Conservation (phyloP, 2,329 filamentous ascomycete genomes). For the Colletotrichum destructivum region DNA sequence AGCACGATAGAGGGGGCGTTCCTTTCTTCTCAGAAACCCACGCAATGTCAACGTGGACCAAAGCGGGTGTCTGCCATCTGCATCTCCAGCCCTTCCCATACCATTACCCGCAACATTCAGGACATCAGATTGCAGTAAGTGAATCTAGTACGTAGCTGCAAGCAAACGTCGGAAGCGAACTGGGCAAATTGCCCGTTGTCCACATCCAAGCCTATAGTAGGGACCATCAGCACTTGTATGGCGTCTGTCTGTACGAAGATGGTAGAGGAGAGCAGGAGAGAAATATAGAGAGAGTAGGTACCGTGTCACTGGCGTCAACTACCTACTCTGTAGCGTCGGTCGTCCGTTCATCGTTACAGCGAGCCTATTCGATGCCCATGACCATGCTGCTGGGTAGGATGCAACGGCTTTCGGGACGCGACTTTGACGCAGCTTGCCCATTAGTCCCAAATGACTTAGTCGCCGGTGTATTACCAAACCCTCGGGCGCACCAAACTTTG, state of each 20-base stretch:
- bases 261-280: too few relatives aligned
- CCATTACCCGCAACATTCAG: background rate
- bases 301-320: background rate
- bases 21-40: background rate
- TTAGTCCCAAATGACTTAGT: constrained; percentile 21
- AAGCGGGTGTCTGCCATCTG: background rate
- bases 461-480: constrained; percentile 29
- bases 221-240: background rate
- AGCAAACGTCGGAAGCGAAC: background rate
- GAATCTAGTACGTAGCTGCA: background rate
- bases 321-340: constrained; percentile 1
- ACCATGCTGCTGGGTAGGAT: constrained; percentile 3
- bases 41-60: background rate
- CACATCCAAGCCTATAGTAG: background rate
- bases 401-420: constrained; percentile 26
- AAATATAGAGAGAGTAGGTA: background rate
- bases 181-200: background rate
- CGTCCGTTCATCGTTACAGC: background rate
- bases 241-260: background rate
- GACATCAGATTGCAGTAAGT: background rate
- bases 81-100: background rate
- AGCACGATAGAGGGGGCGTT: background rate
- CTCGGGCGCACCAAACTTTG: constrained; percentile 26
- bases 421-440: background rate
- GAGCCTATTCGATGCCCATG: constrained; percentile 14